Conservation (phyloP, 1,284 basidiomycete genomes). For the Microbotryum lychnidis-dioicae region DNA sequence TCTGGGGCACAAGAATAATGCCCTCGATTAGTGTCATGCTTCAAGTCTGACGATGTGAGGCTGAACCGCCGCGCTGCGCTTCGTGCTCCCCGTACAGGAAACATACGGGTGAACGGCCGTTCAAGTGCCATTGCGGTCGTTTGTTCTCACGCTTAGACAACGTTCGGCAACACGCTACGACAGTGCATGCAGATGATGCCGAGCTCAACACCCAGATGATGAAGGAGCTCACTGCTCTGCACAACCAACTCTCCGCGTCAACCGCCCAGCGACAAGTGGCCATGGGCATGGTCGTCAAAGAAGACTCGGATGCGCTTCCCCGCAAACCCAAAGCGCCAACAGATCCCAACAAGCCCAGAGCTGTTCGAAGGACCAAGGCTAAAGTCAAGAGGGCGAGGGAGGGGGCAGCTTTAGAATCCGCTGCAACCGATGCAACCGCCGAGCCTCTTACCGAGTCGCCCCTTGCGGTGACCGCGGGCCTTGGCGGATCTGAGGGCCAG, state of each 20-base stretch:
- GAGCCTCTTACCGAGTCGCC: too few relatives aligned
- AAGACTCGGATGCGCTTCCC: neutral
- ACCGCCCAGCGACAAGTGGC: conserved; percentile 20
- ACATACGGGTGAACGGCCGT: conserved; percentile 93
- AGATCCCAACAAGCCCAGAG: neutral
- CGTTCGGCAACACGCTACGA: conserved; percentile 89
- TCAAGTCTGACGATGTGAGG: neutral
- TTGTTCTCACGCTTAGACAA: conserved; percentile 95
- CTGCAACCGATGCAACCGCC: too few relatives aligned
- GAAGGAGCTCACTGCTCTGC: conserved; percentile 22
- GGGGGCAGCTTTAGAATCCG: too few relatives aligned
- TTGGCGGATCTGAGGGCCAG: too few relatives aligned
- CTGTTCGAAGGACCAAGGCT: too few relatives aligned
- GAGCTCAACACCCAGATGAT: conserved; percentile 62
- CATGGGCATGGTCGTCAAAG: conserved; percentile 24
- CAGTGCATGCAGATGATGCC: conserved; percentile 79
- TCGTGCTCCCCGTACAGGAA: conserved; percentile 53
- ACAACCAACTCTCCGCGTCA: conserved; percentile 24
- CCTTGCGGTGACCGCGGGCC: too few relatives aligned
- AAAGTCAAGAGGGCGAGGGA: too few relatives aligned
- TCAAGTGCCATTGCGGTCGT: conserved; percentile 86
- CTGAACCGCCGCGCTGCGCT: neutral
- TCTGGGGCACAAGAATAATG: neutral
- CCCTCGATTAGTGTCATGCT: neutral
- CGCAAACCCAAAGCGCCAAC: neutral